Evolutionary conservation across 108 stramenopile genomes (phyloP).

Genomic region (Nitzschia sp.): DNA sequence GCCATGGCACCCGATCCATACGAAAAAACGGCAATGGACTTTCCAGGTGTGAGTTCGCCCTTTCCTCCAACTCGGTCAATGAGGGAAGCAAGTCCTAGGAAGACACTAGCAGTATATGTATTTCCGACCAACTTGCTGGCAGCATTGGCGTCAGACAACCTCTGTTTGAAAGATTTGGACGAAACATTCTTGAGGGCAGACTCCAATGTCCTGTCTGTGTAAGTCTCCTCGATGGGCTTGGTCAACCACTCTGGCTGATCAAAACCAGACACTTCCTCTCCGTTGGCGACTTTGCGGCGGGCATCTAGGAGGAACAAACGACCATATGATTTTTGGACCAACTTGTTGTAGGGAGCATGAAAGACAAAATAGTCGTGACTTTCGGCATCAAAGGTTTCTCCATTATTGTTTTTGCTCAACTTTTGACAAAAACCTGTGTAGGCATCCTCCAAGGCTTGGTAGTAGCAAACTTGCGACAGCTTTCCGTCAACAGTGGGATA

Average conservation of each 20-base stretch:
- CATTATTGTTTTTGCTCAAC: conserved; percentile 37
- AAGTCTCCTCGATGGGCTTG: conserved; percentile 86
- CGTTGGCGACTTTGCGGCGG: conserved; percentile 35
- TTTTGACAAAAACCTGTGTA: conserved; percentile 82
- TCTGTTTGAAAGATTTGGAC: conserved; percentile 44
- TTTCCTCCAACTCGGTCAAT: conserved; percentile 71
- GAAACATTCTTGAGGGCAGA: conserved; percentile 56
- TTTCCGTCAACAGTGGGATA: conserved; percentile 95
- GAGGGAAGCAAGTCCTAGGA: conserved; percentile 85
- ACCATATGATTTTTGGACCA: conserved; percentile 93
- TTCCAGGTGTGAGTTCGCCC: conserved; percentile 66
- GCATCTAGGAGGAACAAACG: conserved; percentile 90
- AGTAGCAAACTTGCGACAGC: conserved; percentile 92
- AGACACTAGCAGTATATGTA: conserved; percentile 96
- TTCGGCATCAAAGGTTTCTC: conserved; percentile 47
- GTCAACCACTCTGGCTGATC: conserved; percentile 44
- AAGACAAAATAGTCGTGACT: conserved; percentile 90
- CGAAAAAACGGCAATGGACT: conserved; percentile 73
- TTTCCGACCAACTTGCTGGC: conserved; percentile 89
- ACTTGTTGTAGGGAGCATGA: conserved; percentile 98
- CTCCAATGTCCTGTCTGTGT: conserved; percentile 73
- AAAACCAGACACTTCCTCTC: conserved; percentile 39
- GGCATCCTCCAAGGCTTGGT: conserved; percentile 90
- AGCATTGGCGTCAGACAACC: conserved; percentile 66
- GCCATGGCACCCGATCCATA: conserved; percentile 91